Base-by-base conservation (phyloP, 805 yeast genomes). In the Grigorovia transvaalensis region DNA sequence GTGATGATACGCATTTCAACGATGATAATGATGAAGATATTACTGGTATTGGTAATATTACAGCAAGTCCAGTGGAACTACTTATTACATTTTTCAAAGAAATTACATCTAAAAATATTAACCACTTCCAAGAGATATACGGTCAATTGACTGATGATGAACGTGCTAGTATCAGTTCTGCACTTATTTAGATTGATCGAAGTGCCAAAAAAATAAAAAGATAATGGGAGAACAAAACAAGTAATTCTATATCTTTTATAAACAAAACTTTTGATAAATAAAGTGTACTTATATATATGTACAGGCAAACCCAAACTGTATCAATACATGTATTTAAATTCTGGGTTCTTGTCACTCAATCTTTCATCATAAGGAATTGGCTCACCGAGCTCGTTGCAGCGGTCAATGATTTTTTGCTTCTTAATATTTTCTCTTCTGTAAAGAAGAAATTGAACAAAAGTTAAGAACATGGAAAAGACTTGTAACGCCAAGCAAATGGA, bases 71-170 rank as follows among this genome's bases (percentile, higher is more conserved):
- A 2, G 71, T 71, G 48, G 70, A 75, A 38, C 61, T 75, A 20
- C 61, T 84, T 44, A 56, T 74, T 4, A 68, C 62, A 3, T 82
- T 83, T 57, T 82, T 83, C 69, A 80, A 72, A 55, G 81, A 78
- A 53, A 76, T 80, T 56, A 75, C 82, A 0, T 53, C 72, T 7
- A 72, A 72, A 51, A 74, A 82, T 55, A 59, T 73, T 17, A 75
- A 77, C 2, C 65, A 72, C n/a, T 84, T 84, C 70, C 74, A 73
- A 58, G 59, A 64, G 7, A 75, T 78, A 50, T 84, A 81, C 60
- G 72, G 71, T 13, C 55, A 63, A 8, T 66, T 82, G 40, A 59
- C 65, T 18, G 84, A 80, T 18, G 73, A 73, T 7, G 88, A 84
- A 55, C 41, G 50, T 15, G 8, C 17, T 9, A 38, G 42, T 38